Conservation (phyloP, 805 yeast species). For the Sungouiella thailandica region DNA sequence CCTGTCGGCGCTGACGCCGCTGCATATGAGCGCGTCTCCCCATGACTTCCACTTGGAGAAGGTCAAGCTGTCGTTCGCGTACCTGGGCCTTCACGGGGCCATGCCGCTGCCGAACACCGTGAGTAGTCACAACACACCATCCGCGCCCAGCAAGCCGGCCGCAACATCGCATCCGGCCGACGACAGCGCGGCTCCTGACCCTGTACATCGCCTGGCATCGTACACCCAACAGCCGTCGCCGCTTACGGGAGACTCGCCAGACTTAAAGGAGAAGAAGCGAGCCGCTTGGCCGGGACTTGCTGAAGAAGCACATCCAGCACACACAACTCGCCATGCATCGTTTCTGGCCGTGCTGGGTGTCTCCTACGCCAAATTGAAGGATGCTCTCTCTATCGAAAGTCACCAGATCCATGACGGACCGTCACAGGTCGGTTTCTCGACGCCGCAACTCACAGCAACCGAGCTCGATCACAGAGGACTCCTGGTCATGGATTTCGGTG, state of each 20-base stretch:
- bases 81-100: not conserved
- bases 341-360: slow-evolving; percentile 60
- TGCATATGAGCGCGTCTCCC: slow-evolving; percentile 3
- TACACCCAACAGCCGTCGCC: slow-evolving; percentile 23
- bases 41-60: slow-evolving; percentile 1
- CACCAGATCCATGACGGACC: slow-evolving; percentile 47
- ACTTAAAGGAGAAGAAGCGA: slow-evolving; percentile 8
- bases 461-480: slow-evolving; percentile 32
- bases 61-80: not conserved
- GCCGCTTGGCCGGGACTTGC: not conserved
- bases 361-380: slow-evolving; percentile 53
- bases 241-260: slow-evolving; percentile 17
- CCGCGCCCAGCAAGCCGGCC: slow-evolving; percentile 5
- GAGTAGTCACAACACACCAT: slow-evolving; percentile 23
- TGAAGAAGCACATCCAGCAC: not conserved
- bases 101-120: not conserved
- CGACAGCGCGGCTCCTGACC: slow-evolving; percentile 7
- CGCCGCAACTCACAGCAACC: slow-evolving; percentile 65
- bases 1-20: slow-evolving; percentile 11
- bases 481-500: slow-evolving; percentile 21
- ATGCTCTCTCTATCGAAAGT: slow-evolving; percentile 31
- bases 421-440: slow-evolving; percentile 71
- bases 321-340: slow-evolving; percentile 41
- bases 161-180: slow-evolving; percentile 5
- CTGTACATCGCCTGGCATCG: not conserved